phyloP scores from a whole-genome alignment of 139 green algal species.

The Coelastrella sp. region DNA sequence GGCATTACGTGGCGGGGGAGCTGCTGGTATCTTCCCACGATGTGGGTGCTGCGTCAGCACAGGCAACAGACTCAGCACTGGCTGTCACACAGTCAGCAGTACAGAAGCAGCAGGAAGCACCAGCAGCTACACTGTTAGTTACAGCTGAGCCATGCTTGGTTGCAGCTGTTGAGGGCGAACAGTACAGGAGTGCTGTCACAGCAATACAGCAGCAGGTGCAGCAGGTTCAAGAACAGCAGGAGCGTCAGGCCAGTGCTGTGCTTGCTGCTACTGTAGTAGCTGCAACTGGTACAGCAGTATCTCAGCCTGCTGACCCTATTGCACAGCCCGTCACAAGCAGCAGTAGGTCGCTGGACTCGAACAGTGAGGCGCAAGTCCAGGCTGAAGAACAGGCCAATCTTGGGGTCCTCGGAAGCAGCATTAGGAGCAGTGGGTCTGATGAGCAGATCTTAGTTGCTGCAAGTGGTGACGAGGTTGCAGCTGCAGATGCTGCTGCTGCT shows the following conservation, averaged over 20 bases:
- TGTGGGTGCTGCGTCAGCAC: background rate
- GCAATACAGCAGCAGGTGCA: background rate
- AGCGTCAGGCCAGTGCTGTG: background rate
- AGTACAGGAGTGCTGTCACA: background rate
- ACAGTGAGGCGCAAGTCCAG: too few relatives aligned
- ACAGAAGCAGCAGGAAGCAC: background rate
- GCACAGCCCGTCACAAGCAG: too few relatives aligned
- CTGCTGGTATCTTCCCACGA: background rate
- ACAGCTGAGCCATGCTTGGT: constrained; percentile 5
- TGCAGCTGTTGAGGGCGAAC: background rate
- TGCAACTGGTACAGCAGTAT: background rate
- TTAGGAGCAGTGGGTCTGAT: too few relatives aligned
- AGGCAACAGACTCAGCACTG: background rate
- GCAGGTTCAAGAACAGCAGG: background rate
- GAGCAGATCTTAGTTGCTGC: too few relatives aligned
- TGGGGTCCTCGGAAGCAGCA: too few relatives aligned
- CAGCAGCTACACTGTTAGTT: background rate
- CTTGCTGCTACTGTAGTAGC: background rate
- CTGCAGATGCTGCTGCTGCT: background rate
- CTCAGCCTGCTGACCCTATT: too few relatives aligned
- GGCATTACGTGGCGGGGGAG: background rate
- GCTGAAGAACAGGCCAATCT: too few relatives aligned
- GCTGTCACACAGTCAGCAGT: background rate
- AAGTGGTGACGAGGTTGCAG: background rate
- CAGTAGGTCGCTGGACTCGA: too few relatives aligned